These are phyloP conservation scores for Acmispon strigosus DNA, from an alignment of 306 rosid genomes.

Conservation along the genomic window DNA sequence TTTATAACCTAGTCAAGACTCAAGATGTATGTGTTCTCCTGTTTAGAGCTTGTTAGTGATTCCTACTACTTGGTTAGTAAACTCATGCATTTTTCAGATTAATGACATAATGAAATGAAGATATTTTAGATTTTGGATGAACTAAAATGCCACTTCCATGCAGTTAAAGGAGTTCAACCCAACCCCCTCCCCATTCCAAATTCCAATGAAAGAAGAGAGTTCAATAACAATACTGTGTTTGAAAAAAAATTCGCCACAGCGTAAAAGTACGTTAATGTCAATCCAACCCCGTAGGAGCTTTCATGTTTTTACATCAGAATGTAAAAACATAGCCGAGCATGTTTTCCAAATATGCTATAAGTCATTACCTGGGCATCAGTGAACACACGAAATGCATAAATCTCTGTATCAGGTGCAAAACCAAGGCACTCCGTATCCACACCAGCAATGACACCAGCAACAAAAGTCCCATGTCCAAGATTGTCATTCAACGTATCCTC, in stretches of 20 bases:
- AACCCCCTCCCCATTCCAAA: neutral
- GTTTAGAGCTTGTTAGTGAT: neutral
- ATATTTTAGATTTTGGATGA: neutral
- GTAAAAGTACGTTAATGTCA: too few species aligned
- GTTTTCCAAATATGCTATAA: slow-evolving; percentile 20
- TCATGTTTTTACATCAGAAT: too few species aligned
- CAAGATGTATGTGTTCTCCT: neutral
- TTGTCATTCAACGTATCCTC: slow-evolving; percentile 91
- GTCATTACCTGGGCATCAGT: slow-evolving; percentile 99
- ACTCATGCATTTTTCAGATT: too few species aligned
- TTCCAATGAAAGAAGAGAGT: neutral
- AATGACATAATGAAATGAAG: neutral
- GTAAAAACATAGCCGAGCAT: too few species aligned
- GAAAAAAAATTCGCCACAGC: too few species aligned
- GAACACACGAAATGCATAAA: slow-evolving; percentile 96
- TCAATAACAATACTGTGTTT: neutral
- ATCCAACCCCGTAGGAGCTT: too few species aligned
- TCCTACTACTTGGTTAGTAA: neutral
- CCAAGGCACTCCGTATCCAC: slow-evolving; percentile 85
- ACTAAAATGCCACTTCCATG: neutral
- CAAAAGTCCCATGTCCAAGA: slow-evolving; percentile 98
- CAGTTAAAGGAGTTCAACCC: neutral
- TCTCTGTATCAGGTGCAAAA: slow-evolving; percentile 96
- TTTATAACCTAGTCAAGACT: neutral
- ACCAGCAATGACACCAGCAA: slow-evolving; percentile 96